Conservation (phyloP, 192 early-diverging fungal species). For the Rhizophagus sp. region DNA sequence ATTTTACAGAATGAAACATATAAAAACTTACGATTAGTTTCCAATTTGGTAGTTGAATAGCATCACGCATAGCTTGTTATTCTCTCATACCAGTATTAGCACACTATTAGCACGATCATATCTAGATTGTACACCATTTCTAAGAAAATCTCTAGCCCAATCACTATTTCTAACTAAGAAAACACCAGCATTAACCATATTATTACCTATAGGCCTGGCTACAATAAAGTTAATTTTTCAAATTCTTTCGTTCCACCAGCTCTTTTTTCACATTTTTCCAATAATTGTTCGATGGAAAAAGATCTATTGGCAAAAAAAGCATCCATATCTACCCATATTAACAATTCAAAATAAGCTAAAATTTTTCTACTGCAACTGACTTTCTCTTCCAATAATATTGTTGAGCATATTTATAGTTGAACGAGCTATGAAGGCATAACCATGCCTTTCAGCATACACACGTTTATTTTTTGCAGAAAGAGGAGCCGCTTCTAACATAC, state of each 20-base stretch:
- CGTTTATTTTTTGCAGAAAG: conserved; percentile 55
- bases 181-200: conserved; percentile 61
- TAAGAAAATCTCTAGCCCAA: conserved; percentile 50
- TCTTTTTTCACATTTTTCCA: conserved; percentile 35
- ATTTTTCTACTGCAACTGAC: conserved; percentile 54
- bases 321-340: conserved; percentile 67
- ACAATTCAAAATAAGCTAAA: conserved; percentile 58
- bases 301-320: conserved; percentile 51
- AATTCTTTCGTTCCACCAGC: conserved; percentile 33
- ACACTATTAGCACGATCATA: conserved; percentile 35
- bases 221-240: conserved; percentile 51
- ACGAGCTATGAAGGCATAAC: conserved; percentile 56
- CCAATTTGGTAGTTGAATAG: conserved; percentile 43
- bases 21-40: conserved; percentile 29
- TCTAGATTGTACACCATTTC: conserved; percentile 38
- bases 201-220: conserved; percentile 44
- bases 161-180: conserved; percentile 59
- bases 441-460: conserved; percentile 48
- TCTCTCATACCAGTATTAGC: conserved; percentile 44
- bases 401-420: conserved; percentile 54
- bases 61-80: conserved; percentile 57
- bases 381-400: conserved; percentile 46
- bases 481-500: conserved; percentile 54
- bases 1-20: not conserved
- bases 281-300: conserved; percentile 41